A percentile compares a stretch with the other conserved stretches of the same genome.
phyloP scores from a whole-genome alignment of 2,329 filamentous ascomycete genomes.

The Metarhizium humberi region DNA sequence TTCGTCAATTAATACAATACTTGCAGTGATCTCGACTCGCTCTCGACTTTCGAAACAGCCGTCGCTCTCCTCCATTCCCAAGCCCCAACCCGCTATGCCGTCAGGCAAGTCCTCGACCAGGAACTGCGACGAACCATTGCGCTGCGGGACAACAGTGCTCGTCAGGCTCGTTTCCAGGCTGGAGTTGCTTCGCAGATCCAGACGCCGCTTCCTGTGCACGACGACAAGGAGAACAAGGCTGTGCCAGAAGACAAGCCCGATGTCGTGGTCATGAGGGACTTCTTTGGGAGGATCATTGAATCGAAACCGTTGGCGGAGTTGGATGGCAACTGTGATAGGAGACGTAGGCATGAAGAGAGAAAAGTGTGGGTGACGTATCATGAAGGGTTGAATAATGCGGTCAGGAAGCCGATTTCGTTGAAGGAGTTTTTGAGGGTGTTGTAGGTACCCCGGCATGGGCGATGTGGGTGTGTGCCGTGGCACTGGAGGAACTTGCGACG shows the following conservation, averaged over 20 bases:
- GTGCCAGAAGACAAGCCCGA: constrained; percentile 23
- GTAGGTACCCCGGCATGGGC: constrained; percentile 19
- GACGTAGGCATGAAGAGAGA: constrained; percentile 35
- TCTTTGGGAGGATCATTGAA: constrained; percentile 69
- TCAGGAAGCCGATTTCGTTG: constrained; percentile 76
- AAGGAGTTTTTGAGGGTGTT: constrained; percentile 66
- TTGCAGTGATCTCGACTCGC: constrained; percentile 59
- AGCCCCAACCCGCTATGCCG: constrained; percentile 77
- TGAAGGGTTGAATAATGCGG: constrained; percentile 87
- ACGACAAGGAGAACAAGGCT: constrained; percentile 28
- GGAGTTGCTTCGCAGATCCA: constrained; percentile 23
- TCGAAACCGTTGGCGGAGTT: constrained; percentile 28
- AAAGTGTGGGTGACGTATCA: constrained; percentile 83
- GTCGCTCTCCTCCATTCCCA: constrained; percentile 42
- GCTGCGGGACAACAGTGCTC: constrained; percentile 54
- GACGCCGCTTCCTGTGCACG: constrained; percentile 10
- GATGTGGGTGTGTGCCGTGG: not conserved
- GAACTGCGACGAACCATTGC: constrained; percentile 70
- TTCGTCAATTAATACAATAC: not conserved
- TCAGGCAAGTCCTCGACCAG: constrained; percentile 87
- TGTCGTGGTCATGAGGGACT: constrained; percentile 59
- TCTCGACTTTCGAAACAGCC: constrained; percentile 66
- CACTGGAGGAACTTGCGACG: not conserved
- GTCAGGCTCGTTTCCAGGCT: constrained; percentile 56
- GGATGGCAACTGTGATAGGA: constrained; percentile 28